Evolutionary conservation across 139 green algal genomes (phyloP).

Genomic region (Chlorella sp.): DNA sequence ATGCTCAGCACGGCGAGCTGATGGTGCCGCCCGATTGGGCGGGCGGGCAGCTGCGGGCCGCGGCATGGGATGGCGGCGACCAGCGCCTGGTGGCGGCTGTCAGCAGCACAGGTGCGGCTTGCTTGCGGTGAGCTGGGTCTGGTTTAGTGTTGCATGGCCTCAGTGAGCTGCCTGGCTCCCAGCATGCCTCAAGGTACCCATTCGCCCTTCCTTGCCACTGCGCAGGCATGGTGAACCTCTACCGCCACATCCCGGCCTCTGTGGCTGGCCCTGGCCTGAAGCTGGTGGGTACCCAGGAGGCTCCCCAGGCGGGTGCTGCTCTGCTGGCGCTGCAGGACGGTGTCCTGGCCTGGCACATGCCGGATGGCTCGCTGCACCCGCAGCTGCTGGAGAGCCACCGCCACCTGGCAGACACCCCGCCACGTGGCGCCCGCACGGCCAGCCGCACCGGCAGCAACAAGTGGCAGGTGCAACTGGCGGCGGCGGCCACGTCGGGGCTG

Average conservation of each 20-base stretch:
- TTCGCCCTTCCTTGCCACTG: not conserved
- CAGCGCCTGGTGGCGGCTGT: conserved; percentile 58
- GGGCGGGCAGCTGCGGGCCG: conserved; percentile 29
- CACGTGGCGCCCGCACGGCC: not conserved
- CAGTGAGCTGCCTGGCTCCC: no score
- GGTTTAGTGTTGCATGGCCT: not conserved
- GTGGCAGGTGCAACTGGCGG: not conserved
- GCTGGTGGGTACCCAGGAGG: conserved; percentile 51
- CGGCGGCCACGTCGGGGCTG: not conserved
- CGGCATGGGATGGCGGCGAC: conserved; percentile 76
- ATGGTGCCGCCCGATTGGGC: conserved; percentile 44
- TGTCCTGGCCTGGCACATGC: conserved; percentile 57
- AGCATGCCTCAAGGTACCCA: not conserved
- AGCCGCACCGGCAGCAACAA: not conserved
- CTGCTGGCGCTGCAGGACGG: conserved; percentile 61
- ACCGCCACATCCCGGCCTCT: conserved; percentile 53
- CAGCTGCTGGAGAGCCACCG: conserved; percentile 22
- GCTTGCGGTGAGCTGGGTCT: not conserved
- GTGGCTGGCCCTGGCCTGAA: conserved; percentile 49
- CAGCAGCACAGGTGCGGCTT: not conserved
- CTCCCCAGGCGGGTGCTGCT: conserved; percentile 37
- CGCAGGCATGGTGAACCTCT: conserved; percentile 44
- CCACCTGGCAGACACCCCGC: not conserved
- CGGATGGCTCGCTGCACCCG: not conserved
- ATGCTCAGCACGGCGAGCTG: conserved; percentile 72